Evolutionary conservation across 108 stramenopile genomes (phyloP).

Genomic region (Schizochytrium sp.): DNA sequence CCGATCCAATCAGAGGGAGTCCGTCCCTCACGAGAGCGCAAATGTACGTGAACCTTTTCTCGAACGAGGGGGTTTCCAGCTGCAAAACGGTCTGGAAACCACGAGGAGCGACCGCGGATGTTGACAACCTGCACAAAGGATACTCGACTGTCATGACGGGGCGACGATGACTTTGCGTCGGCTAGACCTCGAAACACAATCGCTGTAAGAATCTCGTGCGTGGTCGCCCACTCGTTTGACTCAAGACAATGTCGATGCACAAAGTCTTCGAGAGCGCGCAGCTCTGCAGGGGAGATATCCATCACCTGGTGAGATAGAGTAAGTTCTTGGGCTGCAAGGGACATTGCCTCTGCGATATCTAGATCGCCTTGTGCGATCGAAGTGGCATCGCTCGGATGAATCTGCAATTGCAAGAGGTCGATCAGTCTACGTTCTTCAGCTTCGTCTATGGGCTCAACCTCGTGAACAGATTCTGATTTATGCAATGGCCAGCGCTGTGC

Average conservation of each 20-base stretch:
- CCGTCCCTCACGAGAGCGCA: neutral
- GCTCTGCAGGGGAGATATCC: neutral
- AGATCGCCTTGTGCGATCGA: neutral
- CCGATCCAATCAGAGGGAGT: neutral
- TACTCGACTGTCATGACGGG: neutral
- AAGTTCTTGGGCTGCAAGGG: neutral
- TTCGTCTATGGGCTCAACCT: neutral
- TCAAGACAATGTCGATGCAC: neutral
- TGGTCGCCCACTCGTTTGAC: neutral
- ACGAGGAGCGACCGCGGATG: neutral
- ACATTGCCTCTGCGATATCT: neutral
- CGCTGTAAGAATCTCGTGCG: neutral
- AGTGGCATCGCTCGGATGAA: neutral
- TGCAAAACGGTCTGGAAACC: neutral
- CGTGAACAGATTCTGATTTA: neutral
- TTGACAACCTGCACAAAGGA: neutral
- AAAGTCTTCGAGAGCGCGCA: neutral
- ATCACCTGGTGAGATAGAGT: neutral
- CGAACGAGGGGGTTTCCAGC: neutral
- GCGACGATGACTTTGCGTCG: neutral
- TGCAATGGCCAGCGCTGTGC: neutral
- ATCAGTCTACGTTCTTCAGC: neutral
- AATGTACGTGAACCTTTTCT: neutral
- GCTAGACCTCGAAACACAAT: neutral
- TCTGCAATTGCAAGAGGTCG: neutral